Conservation (phyloP, 768 basidiomycete species). For the Polyporus arcularius region DNA sequence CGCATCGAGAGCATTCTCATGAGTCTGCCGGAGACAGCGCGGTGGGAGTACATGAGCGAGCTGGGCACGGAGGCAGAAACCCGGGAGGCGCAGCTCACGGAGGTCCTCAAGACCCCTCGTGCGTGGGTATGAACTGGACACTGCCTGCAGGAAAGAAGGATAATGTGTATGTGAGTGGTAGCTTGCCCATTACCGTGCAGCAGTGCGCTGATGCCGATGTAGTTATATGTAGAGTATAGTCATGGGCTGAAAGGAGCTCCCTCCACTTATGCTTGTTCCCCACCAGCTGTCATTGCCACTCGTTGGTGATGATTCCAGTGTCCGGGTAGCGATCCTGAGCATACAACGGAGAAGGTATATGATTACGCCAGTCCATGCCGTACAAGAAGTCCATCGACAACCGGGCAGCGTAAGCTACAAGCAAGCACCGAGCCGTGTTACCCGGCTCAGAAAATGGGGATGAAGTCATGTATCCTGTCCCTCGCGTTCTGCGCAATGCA, state of each 20-base stretch:
- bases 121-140: conserved; percentile 41
- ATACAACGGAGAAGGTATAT: too few relatives aligned
- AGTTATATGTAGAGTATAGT: too few relatives aligned
- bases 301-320: too few relatives aligned
- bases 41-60: conserved; percentile 70
- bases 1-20: conserved; percentile 67
- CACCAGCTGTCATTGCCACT: too few relatives aligned
- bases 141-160: not conserved
- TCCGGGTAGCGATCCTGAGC: too few relatives aligned
- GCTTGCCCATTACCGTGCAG: too few relatives aligned
- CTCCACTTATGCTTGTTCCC: too few relatives aligned
- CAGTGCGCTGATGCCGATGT: too few relatives aligned
- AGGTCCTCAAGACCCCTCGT: conserved; percentile 48
- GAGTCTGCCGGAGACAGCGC: conserved; percentile 62
- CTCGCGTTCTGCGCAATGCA: conserved; percentile 97
- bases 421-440: too few relatives aligned
- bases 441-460: conserved; percentile 74
- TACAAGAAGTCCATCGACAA: too few relatives aligned
- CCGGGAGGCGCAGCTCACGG: conserved; percentile 51
- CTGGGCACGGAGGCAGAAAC: conserved; percentile 50
- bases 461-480: conserved; percentile 94
- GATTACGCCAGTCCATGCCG: conserved; percentile 8
- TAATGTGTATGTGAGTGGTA: not conserved
- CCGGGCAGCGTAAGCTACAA: not conserved
- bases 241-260: too few relatives aligned